Evolutionary conservation across 805 yeast genomes (phyloP), one percentile per base, ranked within the genome.

Genomic region (Spathaspora arborariae): DNA sequence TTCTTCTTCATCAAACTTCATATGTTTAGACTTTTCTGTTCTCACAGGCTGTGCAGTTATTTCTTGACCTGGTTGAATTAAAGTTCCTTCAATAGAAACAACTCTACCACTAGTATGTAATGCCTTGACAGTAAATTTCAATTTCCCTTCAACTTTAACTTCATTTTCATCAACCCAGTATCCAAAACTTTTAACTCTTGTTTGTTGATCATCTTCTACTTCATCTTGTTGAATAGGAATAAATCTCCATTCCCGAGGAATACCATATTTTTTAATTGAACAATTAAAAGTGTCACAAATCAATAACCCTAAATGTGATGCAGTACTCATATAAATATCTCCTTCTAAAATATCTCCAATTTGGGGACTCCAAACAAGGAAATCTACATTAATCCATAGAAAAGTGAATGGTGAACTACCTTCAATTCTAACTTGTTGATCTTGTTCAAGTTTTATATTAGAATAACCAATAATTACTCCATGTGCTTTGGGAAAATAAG

Each of bases 241-340:
- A 65, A 92, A 94, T 27, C 73, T 72, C 99, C 99, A 94, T 41
- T 74, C 78, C 37, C 72, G 68, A n/a, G 99, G 99, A 50, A 94
- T 90, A 56, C 81, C 83, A 60, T 78, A 83, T 62, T 87, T 82
- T 65, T 87, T 88, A 52, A 94, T 88, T 40, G 92, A 82, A 19
- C 97, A 97, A 67, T 94, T 94, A 72, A 94, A 94, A 1, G 96
- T 88, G 67, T 94, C 98, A 63, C 88, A 91, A 42, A 94, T 75
- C 53, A 94, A 76, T 50, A 94, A 73, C 50, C 97, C 98, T 57
- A 94, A 85, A 62, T 94, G 99, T 6, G 96, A 85, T 15, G 96
- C 96, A 2, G 96, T 84, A 70, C 92, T 97, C 80, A 92, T 83
- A 70, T 88, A 89, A 45, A 85, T 78, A 73, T 82, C 78, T 10